Evolutionary conservation across 176 grass and related monocot genomes (phyloP).

Genomic region (barley (Hordeum vulgare)): DNA sequence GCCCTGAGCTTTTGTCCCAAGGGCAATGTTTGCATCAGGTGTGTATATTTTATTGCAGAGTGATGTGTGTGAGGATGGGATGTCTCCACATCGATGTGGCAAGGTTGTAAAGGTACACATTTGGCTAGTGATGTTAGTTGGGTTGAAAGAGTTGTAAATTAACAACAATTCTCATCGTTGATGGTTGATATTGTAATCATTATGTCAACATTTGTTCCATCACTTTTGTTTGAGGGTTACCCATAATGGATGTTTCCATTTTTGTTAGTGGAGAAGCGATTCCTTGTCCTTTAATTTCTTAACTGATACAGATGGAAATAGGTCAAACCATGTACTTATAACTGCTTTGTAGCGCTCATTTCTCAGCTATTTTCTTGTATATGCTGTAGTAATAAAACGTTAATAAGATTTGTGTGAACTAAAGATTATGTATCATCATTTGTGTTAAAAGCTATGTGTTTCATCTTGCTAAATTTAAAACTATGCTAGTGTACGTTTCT

Average conservation of each 20-base stretch:
- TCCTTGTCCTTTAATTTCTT: neutral
- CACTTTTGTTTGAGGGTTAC: neutral
- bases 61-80: constrained; percentile 8
- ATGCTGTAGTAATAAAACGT: too few species aligned
- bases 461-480: neutral
- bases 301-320: too few species aligned
- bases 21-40: constrained; percentile 23
- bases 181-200: neutral
- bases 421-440: neutral
- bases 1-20: constrained; percentile 33
- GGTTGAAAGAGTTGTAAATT: constrained; percentile 34
- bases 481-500: neutral
- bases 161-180: constrained; percentile 31
- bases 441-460: neutral
- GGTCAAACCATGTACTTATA: too few species aligned
- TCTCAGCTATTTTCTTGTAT: too few species aligned
- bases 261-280: neutral
- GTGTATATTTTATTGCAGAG: constrained; percentile 35
- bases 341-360: too few species aligned
- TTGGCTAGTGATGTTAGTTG: constrained; percentile 18
- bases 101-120: constrained; percentile 24
- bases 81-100: neutral
- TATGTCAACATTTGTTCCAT: neutral
- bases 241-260: neutral
- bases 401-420: too few species aligned